Evolutionary conservation across 805 yeast species (phyloP), one percentile per base, ranked within the genome.

Genomic region (Saturnispora hagleri): DNA sequence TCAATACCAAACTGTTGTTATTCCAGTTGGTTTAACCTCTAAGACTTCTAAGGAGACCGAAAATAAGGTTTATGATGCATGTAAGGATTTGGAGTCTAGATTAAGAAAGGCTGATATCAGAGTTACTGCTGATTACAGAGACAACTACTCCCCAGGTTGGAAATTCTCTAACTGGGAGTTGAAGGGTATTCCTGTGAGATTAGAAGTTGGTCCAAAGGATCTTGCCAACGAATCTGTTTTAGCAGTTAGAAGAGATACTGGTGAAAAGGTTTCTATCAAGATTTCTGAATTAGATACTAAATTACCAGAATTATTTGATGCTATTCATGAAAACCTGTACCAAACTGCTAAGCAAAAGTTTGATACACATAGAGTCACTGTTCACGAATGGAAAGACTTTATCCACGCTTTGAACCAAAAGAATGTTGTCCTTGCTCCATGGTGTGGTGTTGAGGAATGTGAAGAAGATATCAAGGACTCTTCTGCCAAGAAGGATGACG

Each of bases 61-160:
- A 68, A 74, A 77, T 49, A 74, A 77, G 46, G 83, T 93, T 63
- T 77, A 76, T 62, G 77, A 75, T 27, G 85, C 90, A 52, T 88
- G 95, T 58, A 73, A 76, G 57, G 74, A 74, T 22, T 77, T 91
- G 57, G 96, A 88, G 70, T 58, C 69, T 34, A 73, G 75, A 58
- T 79, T 93, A 62, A 62, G 65, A 50, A 71, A 68, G 26, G 77
- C 79, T 47, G 93, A 79, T 50, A 74, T 93, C 54, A 82, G 97
- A 69, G 89, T 80, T 27, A 73, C 76, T 52, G 84, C 91, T 62
- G 99, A 93, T 71, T 85, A 82, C 77, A 83, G 97, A 71, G 95
- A 84, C 60, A 88, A 84, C 74, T 91, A 93, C 74, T 84, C 97
- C 50, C 96, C 98, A 58, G 99, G 99, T 58, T 93, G 97, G 98